These are phyloP conservation scores for Erodium maritimum DNA, from an alignment of 345 rosid genomes.

Conservation along the genomic window DNA sequence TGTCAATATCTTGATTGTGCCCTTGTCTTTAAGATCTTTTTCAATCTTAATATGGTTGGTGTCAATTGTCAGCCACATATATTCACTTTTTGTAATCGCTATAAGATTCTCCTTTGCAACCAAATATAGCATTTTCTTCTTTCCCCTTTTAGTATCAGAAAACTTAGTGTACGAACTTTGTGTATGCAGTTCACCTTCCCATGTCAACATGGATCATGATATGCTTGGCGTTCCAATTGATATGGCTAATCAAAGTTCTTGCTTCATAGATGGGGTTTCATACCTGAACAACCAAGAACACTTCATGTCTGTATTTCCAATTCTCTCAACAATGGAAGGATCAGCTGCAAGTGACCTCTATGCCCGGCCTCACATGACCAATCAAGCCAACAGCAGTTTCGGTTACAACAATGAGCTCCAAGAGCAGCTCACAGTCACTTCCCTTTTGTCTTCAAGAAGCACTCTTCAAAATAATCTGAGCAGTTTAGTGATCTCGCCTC, in stretches of 20 bases:
- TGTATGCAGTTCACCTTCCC: neutral
- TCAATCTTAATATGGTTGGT: neutral
- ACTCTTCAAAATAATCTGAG: constrained; percentile 27
- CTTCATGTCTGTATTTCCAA: constrained; percentile 14
- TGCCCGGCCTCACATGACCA: constrained; percentile 9
- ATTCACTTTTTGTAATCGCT: neutral
- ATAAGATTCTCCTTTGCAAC: neutral
- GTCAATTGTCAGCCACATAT: neutral
- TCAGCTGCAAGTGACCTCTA: constrained; percentile 13
- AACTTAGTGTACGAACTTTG: neutral
- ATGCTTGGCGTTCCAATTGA: constrained; percentile 28
- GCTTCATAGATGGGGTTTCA: constrained; percentile 19
- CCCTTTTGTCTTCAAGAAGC: constrained; percentile 22
- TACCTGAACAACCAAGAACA: constrained; percentile 20
- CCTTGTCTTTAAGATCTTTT: neutral
- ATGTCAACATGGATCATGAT: constrained; percentile 28
- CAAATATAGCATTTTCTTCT: neutral
- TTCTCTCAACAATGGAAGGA: constrained; percentile 25
- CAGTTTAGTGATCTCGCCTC: constrained; percentile 13
- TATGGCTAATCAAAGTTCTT: constrained; percentile 24
- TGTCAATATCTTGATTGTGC: neutral
- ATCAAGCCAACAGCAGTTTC: neutral
- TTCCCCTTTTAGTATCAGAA: neutral
- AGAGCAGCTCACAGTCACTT: constrained; percentile 25
- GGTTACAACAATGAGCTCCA: constrained; percentile 14